phyloP scores from a whole-genome alignment of 345 rosid species.

The Salix udensis region DNA sequence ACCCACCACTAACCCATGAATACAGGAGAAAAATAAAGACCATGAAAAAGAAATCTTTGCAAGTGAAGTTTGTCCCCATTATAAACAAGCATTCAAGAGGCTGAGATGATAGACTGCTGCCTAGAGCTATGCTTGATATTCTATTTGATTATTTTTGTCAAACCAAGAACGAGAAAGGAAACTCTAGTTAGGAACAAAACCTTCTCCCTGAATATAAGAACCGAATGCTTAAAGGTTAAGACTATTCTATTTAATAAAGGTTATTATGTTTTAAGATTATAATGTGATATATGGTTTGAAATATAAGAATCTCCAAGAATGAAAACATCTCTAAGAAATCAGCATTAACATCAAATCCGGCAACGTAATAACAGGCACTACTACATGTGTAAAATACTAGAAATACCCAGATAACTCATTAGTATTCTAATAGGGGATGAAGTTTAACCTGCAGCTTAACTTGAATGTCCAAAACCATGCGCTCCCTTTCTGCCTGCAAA shows the following conservation, averaged over 20 bases:
- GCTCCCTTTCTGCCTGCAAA: conserved; percentile 88
- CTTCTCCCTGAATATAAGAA: no score
- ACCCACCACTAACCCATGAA: not conserved
- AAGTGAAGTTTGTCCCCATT: no score
- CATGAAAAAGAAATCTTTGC: no score
- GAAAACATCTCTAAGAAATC: no score
- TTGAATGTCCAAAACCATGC: conserved; percentile 97
- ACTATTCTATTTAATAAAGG: not conserved
- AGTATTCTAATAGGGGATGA: no score
- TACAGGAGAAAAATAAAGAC: no score
- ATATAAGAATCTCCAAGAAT: not conserved
- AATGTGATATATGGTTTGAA: not conserved
- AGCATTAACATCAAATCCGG: not conserved
- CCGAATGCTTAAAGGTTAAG: not conserved
- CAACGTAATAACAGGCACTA: not conserved
- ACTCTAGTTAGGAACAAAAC: no score
- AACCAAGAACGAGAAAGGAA: no score
- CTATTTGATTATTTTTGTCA: not conserved
- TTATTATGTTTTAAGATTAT: not conserved
- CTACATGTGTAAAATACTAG: no score
- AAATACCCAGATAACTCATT: no score
- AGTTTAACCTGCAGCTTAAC: conserved; percentile 88
- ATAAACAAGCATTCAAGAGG: no score
- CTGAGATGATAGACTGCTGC: not conserved
- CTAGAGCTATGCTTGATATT: not conserved